Percentiles rank a stretch among this genome's conserved stretches.
Evolutionary conservation across 257 asterid genomes (phyloP).

Genomic region (Euphrasia confusa): DNA sequence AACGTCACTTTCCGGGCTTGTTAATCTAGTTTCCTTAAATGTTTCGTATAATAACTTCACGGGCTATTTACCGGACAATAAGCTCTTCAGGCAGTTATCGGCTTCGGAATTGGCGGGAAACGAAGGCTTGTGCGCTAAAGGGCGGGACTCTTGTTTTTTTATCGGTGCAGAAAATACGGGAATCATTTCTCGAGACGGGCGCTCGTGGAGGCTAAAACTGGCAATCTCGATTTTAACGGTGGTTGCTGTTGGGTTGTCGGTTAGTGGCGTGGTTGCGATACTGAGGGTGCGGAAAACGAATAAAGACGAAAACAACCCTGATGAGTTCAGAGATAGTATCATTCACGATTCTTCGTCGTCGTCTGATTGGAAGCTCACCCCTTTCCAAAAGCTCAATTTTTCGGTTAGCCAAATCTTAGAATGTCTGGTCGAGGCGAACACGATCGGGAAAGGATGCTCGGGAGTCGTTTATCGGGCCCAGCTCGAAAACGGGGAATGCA

Average conservation of each 20-base stretch:
- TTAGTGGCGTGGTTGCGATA: slow-evolving; percentile 55
- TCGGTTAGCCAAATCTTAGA: slow-evolving; percentile 46
- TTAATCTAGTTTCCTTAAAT: slow-evolving; percentile 66
- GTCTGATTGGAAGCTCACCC: slow-evolving; percentile 64
- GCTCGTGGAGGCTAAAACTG: slow-evolving; percentile 56
- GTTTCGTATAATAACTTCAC: slow-evolving; percentile 68
- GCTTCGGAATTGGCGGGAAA: slow-evolving; percentile 53
- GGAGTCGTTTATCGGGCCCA: slow-evolving; percentile 70
- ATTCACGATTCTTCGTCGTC: slow-evolving; percentile 19
- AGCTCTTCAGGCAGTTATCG: slow-evolving; percentile 71
- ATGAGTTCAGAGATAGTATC: slow-evolving; percentile 43
- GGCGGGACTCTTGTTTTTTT: slow-evolving; percentile 60
- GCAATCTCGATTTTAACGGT: slow-evolving; percentile 47
- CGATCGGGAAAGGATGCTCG: slow-evolving; percentile 80
- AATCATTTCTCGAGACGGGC: slow-evolving; percentile 17
- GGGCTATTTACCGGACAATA: slow-evolving; percentile 70
- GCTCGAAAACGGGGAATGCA: slow-evolving; percentile 49
- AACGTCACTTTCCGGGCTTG: slow-evolving; percentile 53
- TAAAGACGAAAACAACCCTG: slow-evolving; percentile 47
- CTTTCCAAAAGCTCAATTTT: slow-evolving; percentile 67
- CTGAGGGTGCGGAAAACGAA: slow-evolving; percentile 46
- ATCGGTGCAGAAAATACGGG: slow-evolving; percentile 31
- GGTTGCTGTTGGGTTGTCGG: slow-evolving; percentile 44
- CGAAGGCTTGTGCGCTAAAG: slow-evolving; percentile 47
- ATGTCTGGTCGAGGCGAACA: slow-evolving; percentile 60